Base-by-base conservation (phyloP, 176 grass and related monocot species). In the Oryza glumipatula region DNA sequence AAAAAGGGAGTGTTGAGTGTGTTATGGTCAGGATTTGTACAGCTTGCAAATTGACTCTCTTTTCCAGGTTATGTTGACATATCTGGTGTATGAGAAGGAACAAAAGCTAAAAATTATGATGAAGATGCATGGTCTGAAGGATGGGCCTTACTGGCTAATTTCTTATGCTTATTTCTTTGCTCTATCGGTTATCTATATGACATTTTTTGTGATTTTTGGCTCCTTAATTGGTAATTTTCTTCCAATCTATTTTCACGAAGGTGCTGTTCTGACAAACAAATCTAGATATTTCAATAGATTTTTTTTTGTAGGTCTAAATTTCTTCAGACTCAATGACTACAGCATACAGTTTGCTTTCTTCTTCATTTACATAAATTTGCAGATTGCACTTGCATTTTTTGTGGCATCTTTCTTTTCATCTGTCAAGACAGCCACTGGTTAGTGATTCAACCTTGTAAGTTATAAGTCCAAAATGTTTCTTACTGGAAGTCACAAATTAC, bases 11-110 rank as follows among this genome's bases (percentile, higher is more conserved):
- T 0, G 21, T 52, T 67, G 22, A 77, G 51, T 3, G 14, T 72
- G 33, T 22, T 77, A 65, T 38, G 14, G 35, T 61, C 66, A 67
- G 14, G 60, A 77, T 82, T 46, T 24, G 14, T 67, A 67, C 35
- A 81, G 24, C 58, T 86, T 78, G 58, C 73, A 52, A 82, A 73
- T 39, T 77, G 23, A 85, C 45, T 82, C 2, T 76, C 28, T 63
- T 79, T 77, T 56, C 22, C 63, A 91, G 92, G 86, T 94, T 63
- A 84, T 94, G 48, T 77, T 94, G 86, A 81, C 80, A 66, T 86
- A 89, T 89, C 61, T 94, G 13, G 92, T 94, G 22, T 89, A 91
- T 82, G 92, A 94, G 80, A 91, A 94, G 77, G 89, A 91, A 33
- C 83, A 94, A 51, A 94, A 89, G 84, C 38, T 94, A 69, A 91